Evolutionary conservation across 2,329 filamentous ascomycete species (phyloP), one percentile per base, ranked within the genome.

Genomic region (Colletotrichum sp.): DNA sequence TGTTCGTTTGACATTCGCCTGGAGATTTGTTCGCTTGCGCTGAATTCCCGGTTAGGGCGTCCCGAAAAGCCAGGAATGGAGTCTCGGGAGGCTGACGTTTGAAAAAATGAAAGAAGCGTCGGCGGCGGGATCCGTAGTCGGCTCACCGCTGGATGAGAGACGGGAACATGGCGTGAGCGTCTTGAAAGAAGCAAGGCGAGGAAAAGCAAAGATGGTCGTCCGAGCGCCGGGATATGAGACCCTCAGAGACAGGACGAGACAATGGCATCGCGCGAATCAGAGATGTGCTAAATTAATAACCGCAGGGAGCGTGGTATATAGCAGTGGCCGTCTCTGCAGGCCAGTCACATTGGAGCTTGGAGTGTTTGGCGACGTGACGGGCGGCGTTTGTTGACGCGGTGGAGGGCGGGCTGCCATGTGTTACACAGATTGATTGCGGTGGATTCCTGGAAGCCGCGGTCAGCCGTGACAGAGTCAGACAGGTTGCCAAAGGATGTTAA

Each of bases 61-160:
- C 32, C 57, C 65, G 71, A 63, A 55, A 61, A 64, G 15, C 7
- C 11, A 30, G 74, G 63, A 73, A 76, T 76, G 74, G 29, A 34
- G 70, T 61, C 30, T 73, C 44, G 70, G 70, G 59, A 69, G 71
- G 34, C 25, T 69, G 64, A 52, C 57, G 65, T 52, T 62, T 64
- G 49, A 16, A 69, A 44, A 61, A 52, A 65, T 39, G 68, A 63
- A 70, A 22, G 29, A 62, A 69, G 32, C 34, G 57, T 63, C 68
- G 55, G 44, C 70, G 49, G 55, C 73, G 44, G 63, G 32, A 44
- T 27, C 65, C 44, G 44, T 29, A 11, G 49, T 49, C 12, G 65
- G 59, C 74, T 73, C 74, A 76, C 74, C 74, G 74, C 74, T 52
- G 74, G 36, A 69, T 69, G 64, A 52, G 36, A 52, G 57, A 70